Conservation (phyloP, 805 yeast species). For the Wickerhamomyces hampshirensis region DNA sequence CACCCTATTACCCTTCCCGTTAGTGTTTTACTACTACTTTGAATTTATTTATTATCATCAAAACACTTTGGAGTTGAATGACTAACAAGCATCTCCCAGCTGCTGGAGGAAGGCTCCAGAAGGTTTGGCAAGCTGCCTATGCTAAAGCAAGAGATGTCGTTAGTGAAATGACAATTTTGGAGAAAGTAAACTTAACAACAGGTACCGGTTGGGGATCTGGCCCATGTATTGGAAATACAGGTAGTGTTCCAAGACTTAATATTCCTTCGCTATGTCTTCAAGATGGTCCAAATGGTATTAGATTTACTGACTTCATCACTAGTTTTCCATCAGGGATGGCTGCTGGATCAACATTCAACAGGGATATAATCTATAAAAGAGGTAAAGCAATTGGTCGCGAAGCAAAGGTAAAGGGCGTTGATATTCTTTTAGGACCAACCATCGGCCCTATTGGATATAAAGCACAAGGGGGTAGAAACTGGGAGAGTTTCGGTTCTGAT, state of each 20-base stretch:
- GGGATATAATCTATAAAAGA: conserved; percentile 43
- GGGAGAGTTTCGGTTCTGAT: conserved; percentile 62
- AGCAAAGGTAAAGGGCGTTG: conserved; percentile 48
- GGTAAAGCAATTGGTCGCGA: conserved; percentile 57
- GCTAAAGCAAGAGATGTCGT: conserved; percentile 51
- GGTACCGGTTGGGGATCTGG: conserved; percentile 64
- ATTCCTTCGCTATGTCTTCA: conserved; percentile 54
- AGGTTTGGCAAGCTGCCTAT: conserved; percentile 54
- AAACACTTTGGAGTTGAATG: not conserved
- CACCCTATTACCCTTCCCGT: conserved; percentile 23
- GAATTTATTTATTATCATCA: not conserved
- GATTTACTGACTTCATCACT: conserved; percentile 52
- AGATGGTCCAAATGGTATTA: conserved; percentile 60
- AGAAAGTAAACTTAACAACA: conserved; percentile 58
- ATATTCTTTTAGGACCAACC: conserved; percentile 51
- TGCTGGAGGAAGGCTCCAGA: conserved; percentile 44
- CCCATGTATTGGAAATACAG: conserved; percentile 59
- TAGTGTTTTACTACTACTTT: conserved; percentile 13
- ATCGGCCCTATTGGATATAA: conserved; percentile 58
- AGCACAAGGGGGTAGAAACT: conserved; percentile 60
- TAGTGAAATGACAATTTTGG: conserved; percentile 50
- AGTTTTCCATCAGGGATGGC: conserved; percentile 57
- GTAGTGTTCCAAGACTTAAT: conserved; percentile 49
- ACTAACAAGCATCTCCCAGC: conserved; percentile 14
- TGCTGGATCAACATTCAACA: conserved; percentile 53